phyloP scores from a whole-genome alignment of 257 asterid species.

The Solanum pimpinellifolium region DNA sequence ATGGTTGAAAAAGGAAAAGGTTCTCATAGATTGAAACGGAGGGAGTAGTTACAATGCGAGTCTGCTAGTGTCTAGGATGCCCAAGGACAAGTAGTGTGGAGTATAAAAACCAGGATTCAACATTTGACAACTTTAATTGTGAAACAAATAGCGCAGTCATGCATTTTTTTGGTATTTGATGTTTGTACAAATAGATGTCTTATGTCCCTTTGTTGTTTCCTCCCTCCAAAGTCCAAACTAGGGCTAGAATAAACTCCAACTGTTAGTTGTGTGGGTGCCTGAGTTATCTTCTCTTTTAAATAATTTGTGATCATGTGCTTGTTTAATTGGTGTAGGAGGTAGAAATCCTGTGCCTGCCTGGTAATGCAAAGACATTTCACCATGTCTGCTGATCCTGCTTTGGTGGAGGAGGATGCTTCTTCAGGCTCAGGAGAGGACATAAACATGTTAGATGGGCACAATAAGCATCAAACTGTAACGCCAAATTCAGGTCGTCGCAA shows the following conservation, averaged over 20 bases:
- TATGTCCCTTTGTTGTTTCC: neutral
- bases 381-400: conserved; percentile 71
- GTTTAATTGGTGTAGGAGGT: conserved; percentile 16
- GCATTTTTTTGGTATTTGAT: neutral
- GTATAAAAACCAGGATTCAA: neutral
- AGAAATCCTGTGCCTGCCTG: conserved; percentile 18
- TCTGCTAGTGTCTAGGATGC: neutral
- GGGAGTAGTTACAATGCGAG: neutral
- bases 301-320: neutral
- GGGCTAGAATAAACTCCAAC: neutral
- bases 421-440: conserved; percentile 86
- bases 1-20: neutral
- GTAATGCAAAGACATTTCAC: conserved; percentile 22
- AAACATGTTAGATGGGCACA: conserved; percentile 58
- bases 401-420: conserved; percentile 66
- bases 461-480: conserved; percentile 36
- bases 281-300: neutral
- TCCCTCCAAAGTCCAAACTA: neutral
- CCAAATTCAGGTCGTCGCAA: conserved; percentile 60
- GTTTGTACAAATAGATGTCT: neutral
- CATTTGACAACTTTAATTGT: neutral
- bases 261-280: neutral
- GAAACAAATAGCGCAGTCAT: neutral
- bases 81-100: neutral
- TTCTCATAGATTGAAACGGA: neutral